Evolutionary conservation across 73 alveolate species (phyloP).

Genomic region (Tetrahymena borealis): DNA sequence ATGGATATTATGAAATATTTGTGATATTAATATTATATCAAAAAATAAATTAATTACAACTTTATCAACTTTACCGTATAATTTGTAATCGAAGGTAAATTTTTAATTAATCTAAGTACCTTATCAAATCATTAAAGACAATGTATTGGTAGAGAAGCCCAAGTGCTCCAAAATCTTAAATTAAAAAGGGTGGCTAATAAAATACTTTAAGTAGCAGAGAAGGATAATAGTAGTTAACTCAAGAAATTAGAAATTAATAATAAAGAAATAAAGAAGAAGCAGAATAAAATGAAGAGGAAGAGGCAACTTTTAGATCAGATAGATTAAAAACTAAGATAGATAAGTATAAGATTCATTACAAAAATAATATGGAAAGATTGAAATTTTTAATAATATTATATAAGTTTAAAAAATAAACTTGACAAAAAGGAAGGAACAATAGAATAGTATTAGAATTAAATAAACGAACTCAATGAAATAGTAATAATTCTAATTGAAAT

Average conservation of each 20-base stretch:
- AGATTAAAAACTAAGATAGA: background rate
- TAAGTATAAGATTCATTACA: background rate
- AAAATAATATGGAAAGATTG: no score
- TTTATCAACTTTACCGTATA: no score
- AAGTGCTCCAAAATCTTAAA: background rate
- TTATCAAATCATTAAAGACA: background rate
- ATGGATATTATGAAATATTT: no score
- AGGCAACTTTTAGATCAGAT: background rate
- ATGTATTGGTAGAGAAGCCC: conserved; percentile 3
- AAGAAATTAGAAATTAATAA: background rate
- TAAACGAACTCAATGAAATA: background rate
- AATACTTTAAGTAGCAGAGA: background rate
- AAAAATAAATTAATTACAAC: no score
- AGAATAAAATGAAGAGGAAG: background rate
- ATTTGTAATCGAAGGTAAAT: no score
- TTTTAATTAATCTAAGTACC: no score
- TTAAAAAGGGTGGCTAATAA: background rate
- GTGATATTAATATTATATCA: no score
- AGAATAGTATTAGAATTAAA: background rate
- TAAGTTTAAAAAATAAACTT: background rate
- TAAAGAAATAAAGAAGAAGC: background rate
- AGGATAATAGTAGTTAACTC: background rate
- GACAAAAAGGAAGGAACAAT: background rate
- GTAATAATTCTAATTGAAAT: background rate
- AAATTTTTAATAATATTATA: background rate